Evolutionary conservation across 1,284 basidiomycete species (phyloP).

Genomic region (Cryptococcus sp.): DNA sequence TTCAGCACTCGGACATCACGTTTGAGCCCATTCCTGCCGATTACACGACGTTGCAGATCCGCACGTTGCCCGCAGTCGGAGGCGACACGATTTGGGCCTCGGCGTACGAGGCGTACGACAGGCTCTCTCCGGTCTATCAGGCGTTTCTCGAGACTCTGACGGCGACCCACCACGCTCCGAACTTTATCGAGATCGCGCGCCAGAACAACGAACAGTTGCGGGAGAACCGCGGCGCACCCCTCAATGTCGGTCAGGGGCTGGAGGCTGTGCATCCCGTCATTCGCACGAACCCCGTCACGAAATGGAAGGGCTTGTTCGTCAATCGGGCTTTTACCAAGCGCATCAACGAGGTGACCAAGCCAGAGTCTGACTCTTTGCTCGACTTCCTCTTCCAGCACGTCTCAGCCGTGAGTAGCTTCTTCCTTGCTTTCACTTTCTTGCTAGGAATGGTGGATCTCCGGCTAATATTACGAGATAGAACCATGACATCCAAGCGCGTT

Average conservation of each 20-base stretch:
- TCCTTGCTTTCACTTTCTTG: neutral
- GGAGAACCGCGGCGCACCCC: conserved; percentile 59
- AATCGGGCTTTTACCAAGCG: conserved; percentile 65
- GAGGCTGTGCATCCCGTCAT: conserved; percentile 63
- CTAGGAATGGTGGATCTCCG: neutral
- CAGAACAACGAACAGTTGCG: conserved; percentile 14
- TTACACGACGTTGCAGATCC: conserved; percentile 53
- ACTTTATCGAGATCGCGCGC: conserved; percentile 57
- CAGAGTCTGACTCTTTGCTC: conserved; percentile 57
- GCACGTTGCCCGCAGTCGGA: conserved; percentile 59
- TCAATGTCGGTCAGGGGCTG: conserved; percentile 63
- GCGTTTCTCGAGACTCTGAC: conserved; percentile 49
- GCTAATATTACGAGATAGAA: conserved; percentile 44
- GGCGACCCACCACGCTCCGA: conserved; percentile 61
- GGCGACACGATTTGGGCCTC: conserved; percentile 51
- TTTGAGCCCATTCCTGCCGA: conserved; percentile 69
- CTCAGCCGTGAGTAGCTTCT: conserved; percentile 55
- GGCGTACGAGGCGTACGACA: conserved; percentile 58
- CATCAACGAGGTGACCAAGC: conserved; percentile 63
- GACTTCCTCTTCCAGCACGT: conserved; percentile 54
- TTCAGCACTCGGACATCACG: conserved; percentile 61
- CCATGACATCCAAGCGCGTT: conserved; percentile 66
- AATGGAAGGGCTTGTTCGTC: conserved; percentile 75
- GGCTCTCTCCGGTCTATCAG: conserved; percentile 40
- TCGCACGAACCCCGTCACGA: conserved; percentile 61